Evolutionary conservation across 2,329 filamentous ascomycete species (phyloP), one percentile per base, ranked within the genome.

Genomic region (Alternaria sp.): DNA sequence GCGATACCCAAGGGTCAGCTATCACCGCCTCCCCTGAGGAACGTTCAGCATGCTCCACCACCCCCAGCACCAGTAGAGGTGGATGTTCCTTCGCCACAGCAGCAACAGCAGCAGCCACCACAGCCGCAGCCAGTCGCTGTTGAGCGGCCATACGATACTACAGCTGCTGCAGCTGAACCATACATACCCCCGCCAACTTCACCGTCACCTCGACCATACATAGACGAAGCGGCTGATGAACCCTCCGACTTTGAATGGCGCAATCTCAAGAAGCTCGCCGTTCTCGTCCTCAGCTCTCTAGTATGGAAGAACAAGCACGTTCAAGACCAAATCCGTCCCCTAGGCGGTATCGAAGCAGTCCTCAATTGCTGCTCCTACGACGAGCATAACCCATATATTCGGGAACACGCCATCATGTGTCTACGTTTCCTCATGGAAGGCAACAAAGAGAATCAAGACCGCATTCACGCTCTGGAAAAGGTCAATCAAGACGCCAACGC

Each of bases 341-440:
- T 94, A 70, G 92, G 93, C 66, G 94, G 94, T 43, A 91, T 98
- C 44, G 92, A 97, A 68, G 90, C 92, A 0, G 85, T 98, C 20
- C 86, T 97, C 16, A 93, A 93, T 73, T 97, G 93, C 79, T 97
- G 93, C 71, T 87, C 89, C 32, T 95, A 95, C 75, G 94, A 98
- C 74, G 93, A 94, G 69, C 89, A 97, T 80, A 97, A 97, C 74
- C 93, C 93, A 0, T 97, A 94, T 75, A 94, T 97, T 65, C 92
- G 94, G 72, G 94, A 98, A 78, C 92, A 88, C 65, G 85, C 86
- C 63, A 83, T 83, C 59, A 81, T 87, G 67, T 89, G 86, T 48
- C 68, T 81, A 4, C 71, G 79, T 2, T 81, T 81, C 55, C 83
- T 92, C 6, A 86, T 92, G 80, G 90, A 92, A 68, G 90, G 90